Evolutionary conservation across 805 yeast species (phyloP), one percentile per base, ranked within the genome.

Genomic region (Yarrowia keelungensis): DNA sequence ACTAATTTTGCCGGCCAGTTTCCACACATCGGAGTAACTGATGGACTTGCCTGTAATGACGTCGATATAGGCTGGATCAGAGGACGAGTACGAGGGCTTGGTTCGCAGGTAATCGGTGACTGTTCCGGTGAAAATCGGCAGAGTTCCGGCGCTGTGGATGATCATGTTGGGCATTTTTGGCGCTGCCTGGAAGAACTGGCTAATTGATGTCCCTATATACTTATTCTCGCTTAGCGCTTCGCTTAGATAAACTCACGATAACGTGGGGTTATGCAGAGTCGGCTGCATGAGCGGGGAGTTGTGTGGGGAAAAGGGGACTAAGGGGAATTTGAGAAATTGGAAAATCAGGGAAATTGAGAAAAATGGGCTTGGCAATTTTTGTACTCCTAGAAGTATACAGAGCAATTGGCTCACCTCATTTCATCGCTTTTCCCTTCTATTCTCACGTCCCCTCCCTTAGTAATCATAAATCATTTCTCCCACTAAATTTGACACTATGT

Each of bases 21-120:
- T 43, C 65, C 65, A 59, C 7, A 59, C 65, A 2, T 59, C 46
- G 1, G 15, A 10, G 49, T 16, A 43, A 35, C 51, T 26, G 19
- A 59, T 43, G 3, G 65, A 42, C 12, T 32, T 14, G 35, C 51
- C 65, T 1, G 65, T n/a, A 5, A 22, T 42, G 1, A n/a, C 50
- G 16, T 59, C 65, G n/a, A 59, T 59, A 46, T 39, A 54, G 5
- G 61, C 61, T 5, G 61, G 36, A 8, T 54, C 46, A 1, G 45
- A 19, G 9, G 61, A 54, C 1, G 45, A 39, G 11, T 8, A 41
- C 8, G 61, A 54, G 22, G 45, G 45, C 15, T 54, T 54, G 16
- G 51, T 14, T 19, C 65, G 43, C 16, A 59, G 15, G 35, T 59
- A 59, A 42, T 59, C 65, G 3, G 65, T 59, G 15, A 59, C 65